phyloP scores from a whole-genome alignment of 768 basidiomycete genomes.

The Termitomyces sp. region DNA sequence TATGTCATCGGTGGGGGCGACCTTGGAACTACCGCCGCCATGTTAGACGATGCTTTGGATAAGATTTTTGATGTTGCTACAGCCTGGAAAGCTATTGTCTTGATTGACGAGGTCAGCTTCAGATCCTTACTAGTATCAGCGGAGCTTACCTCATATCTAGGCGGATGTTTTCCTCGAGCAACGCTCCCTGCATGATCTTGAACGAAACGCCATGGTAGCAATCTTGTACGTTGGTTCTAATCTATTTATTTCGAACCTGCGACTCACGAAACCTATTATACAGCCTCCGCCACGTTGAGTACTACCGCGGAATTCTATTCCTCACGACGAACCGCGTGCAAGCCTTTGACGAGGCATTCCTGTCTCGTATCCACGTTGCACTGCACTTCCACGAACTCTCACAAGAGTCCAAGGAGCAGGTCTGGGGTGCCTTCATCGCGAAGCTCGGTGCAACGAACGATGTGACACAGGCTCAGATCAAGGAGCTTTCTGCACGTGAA shows the following conservation, averaged over 20 bases:
- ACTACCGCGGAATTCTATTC: too few relatives aligned
- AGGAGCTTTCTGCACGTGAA: slow-evolving; percentile 44
- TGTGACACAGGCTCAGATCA: slow-evolving; percentile 42
- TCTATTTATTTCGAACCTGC: too few relatives aligned
- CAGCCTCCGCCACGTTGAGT: too few relatives aligned
- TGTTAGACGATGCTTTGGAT: slow-evolving; percentile 42
- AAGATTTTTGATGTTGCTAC: slow-evolving; percentile 48
- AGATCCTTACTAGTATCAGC: neutral
- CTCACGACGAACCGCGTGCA: too few relatives aligned
- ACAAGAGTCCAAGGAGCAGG: slow-evolving; percentile 49
- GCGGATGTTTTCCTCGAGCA: slow-evolving; percentile 73
- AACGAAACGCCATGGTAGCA: slow-evolving; percentile 69
- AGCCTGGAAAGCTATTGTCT: slow-evolving; percentile 54
- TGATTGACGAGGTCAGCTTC: slow-evolving; percentile 45
- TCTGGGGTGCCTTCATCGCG: slow-evolving; percentile 59
- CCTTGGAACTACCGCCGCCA: slow-evolving; percentile 43
- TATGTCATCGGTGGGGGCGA: slow-evolving; percentile 54
- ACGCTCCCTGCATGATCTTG: slow-evolving; percentile 57
- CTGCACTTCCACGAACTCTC: slow-evolving; percentile 62
- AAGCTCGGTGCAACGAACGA: slow-evolving; percentile 37
- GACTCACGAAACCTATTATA: too few relatives aligned
- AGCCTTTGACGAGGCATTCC: too few relatives aligned
- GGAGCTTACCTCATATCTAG: slow-evolving; percentile 16
- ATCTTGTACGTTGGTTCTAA: too few relatives aligned
- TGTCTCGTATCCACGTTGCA: slow-evolving; percentile 42